A percentile compares a stretch with the other conserved stretches of the same genome.
Evolutionary conservation across 2,329 filamentous ascomycete genomes (phyloP).

Genomic region (Sclerotinia subarctica): DNA sequence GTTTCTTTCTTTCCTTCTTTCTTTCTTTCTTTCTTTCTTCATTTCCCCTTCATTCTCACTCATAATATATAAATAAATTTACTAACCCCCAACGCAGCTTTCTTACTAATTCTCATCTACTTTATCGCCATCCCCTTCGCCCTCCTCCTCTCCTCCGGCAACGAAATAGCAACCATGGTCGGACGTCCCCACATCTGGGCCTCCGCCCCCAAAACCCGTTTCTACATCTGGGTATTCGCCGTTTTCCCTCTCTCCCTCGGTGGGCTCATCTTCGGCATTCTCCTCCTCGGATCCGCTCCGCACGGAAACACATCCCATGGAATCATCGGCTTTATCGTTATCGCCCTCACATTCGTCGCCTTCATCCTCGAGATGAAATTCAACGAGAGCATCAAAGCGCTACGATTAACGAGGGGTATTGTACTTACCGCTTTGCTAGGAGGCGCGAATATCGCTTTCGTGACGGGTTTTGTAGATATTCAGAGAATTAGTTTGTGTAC

Average conservation of each 20-base stretch:
- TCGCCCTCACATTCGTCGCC: background rate
- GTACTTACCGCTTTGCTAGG: background rate
- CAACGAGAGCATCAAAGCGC: background rate
- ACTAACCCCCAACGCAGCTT: background rate
- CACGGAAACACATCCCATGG: background rate
- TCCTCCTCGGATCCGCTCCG: background rate
- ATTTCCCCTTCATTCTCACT: too few species aligned
- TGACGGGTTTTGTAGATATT: constrained; percentile 10
- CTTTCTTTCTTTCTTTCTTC: background rate
- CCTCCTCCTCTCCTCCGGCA: constrained; percentile 5
- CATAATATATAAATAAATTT: background rate
- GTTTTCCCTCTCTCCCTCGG: background rate
- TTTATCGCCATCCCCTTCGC: constrained; percentile 10
- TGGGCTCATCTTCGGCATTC: background rate
- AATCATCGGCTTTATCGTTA: background rate
- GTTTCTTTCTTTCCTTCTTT: background rate
- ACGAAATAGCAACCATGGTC: constrained; percentile 17
- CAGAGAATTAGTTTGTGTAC: constrained; percentile 16
- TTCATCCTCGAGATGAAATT: constrained; percentile 14
- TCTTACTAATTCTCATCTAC: constrained; percentile 12
- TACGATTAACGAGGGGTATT: background rate
- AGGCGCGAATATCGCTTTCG: background rate
- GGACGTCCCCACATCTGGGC: constrained; percentile 11
- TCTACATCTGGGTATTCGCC: constrained; percentile 10
- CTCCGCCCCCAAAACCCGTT: background rate